A percentile compares a stretch with the other conserved stretches of the same genome.
Conservation (phyloP, 2,329 filamentous ascomycete species). For the Emmonsia crescens region DNA sequence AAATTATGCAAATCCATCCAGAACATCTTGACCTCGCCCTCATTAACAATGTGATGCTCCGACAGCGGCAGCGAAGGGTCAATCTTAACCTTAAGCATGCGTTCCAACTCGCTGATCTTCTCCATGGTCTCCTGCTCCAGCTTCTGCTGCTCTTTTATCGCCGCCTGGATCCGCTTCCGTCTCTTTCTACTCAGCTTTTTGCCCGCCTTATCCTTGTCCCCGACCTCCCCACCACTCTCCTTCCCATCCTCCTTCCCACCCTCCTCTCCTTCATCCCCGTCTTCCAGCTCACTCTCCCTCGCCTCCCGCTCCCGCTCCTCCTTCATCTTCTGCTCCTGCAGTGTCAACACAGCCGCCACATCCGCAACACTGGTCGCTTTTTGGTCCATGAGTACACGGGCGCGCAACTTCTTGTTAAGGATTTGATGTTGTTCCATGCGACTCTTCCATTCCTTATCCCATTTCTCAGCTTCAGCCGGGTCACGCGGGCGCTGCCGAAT, state of each 20-base stretch:
- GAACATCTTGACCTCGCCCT: constrained; percentile 32
- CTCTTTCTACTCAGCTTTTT: constrained; percentile 23
- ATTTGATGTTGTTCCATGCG: constrained; percentile 30
- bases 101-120: constrained; percentile 19
- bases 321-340: constrained; percentile 34
- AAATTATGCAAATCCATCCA: constrained; percentile 38
- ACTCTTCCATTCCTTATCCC: constrained; percentile 30
- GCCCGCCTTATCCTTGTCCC: constrained; percentile 17
- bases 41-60: constrained; percentile 18
- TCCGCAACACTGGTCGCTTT: constrained; percentile 54
- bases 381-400: constrained; percentile 50
- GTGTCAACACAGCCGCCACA: constrained; percentile 44
- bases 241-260: constrained; percentile 11
- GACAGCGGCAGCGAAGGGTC: constrained; percentile 14
- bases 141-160: constrained; percentile 18
- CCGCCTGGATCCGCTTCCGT: constrained; percentile 22
- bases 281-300: constrained; percentile 8
- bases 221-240: constrained; percentile 9
- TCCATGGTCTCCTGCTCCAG: constrained; percentile 16
- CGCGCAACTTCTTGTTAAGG: constrained; percentile 39
- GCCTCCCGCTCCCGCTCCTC: constrained; percentile 10
- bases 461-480: constrained; percentile 29
- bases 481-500: constrained; percentile 29
- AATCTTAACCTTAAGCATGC: constrained; percentile 21
- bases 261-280: constrained; percentile 6